Percentiles rank a stretch among this genome's conserved stretches.
Conservation (phyloP, 1,139 yeast genomes). For the Yamadazyma trypodendri region DNA sequence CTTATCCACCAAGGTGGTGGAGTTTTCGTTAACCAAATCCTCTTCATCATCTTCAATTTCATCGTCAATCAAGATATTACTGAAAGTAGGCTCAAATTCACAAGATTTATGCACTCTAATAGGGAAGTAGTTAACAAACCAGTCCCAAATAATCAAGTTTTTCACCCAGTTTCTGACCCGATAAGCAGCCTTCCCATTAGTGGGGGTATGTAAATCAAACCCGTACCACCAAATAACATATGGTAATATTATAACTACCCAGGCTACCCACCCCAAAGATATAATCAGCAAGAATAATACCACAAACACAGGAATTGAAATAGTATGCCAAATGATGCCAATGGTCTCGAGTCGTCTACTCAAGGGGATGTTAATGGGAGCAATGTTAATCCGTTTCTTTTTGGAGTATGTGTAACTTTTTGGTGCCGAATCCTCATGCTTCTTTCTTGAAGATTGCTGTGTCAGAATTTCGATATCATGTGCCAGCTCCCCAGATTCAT, state of each 20-base stretch:
- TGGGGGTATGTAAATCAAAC: constrained; percentile 60
- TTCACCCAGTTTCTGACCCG: constrained; percentile 61
- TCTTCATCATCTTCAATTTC: constrained; percentile 37
- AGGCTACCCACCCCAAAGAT: constrained; percentile 64
- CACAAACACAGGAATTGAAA: constrained; percentile 63
- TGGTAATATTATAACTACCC: constrained; percentile 61
- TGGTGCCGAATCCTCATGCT: background rate
- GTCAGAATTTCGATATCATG: background rate
- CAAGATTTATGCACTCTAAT: constrained; percentile 68
- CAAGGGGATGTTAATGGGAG: constrained; percentile 58
- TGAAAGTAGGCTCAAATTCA: constrained; percentile 75
- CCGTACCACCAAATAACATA: constrained; percentile 61
- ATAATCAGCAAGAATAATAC: constrained; percentile 53
- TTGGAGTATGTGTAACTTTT: background rate
- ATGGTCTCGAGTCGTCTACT: constrained; percentile 65
- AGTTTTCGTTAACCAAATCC: constrained; percentile 40
- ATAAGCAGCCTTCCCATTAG: constrained; percentile 65
- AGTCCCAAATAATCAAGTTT: constrained; percentile 62
- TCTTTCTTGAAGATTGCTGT: background rate
- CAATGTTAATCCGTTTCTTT: constrained; percentile 29
- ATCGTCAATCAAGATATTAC: constrained; percentile 27
- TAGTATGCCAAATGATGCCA: constrained; percentile 73
- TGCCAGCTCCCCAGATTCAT: background rate
- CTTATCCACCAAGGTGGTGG: constrained; percentile 37
- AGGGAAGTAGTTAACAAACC: constrained; percentile 80